phyloP scores from a whole-genome alignment of 164 flowering plant species.

The Aristolochia contorta region DNA sequence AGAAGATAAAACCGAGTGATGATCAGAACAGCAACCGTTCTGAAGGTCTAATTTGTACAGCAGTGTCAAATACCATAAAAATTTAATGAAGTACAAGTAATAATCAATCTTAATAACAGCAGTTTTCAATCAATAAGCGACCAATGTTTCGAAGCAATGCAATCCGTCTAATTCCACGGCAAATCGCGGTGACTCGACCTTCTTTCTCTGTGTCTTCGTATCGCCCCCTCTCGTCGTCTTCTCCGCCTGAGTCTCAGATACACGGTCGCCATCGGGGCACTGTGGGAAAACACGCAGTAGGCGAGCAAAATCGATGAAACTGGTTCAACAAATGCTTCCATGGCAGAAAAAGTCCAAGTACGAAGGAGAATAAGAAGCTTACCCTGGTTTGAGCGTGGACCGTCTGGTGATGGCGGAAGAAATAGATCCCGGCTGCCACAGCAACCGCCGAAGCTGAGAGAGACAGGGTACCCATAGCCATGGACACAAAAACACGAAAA shows the following conservation, averaged over 20 bases:
- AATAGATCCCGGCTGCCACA: constrained; percentile 22
- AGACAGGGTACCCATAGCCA: constrained; percentile 13
- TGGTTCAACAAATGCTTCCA: not conserved
- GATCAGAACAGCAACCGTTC: no score
- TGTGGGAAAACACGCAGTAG: not conserved
- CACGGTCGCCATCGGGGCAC: constrained; percentile 4
- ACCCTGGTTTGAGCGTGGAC: constrained; percentile 10
- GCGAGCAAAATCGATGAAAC: not conserved
- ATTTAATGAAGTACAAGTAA: no score
- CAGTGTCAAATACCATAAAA: no score
- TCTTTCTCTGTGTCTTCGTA: constrained; percentile 9
- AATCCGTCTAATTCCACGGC: constrained; percentile 40
- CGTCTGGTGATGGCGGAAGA: constrained; percentile 11
- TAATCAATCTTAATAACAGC: no score
- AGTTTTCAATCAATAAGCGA: constrained; percentile 4
- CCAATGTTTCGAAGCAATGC: constrained; percentile 33
- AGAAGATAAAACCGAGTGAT: no score
- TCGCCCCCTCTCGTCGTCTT: not conserved
- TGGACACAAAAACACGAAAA: not conserved
- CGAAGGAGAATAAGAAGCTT: not conserved
- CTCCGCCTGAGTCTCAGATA: not conserved
- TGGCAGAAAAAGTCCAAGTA: not conserved
- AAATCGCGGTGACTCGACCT: constrained; percentile 12
- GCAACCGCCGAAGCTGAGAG: constrained; percentile 20
- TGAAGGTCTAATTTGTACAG: no score